Percentiles rank a stretch among this genome's conserved stretches.
Conservation (phyloP, 73 alveolate species). For the Paramecium caudatum region DNA sequence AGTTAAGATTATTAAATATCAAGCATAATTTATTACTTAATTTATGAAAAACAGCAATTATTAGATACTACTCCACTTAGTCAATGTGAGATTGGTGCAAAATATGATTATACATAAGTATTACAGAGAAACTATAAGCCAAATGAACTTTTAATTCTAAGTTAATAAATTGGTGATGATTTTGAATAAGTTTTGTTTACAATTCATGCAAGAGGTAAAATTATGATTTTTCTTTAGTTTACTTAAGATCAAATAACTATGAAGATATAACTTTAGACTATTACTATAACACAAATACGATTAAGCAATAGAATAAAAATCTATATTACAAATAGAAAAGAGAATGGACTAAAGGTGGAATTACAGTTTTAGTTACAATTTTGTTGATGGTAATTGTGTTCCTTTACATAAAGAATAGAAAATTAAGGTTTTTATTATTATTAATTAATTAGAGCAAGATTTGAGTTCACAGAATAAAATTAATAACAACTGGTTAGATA, state of each 20-base stretch:
- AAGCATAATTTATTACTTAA: neutral
- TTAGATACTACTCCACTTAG: no score
- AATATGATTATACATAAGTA: no score
- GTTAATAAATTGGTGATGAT: neutral
- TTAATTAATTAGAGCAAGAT: neutral
- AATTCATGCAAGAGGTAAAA: slow-evolving; percentile 20
- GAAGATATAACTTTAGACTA: neutral
- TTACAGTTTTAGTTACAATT: neutral
- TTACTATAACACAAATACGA: slow-evolving; percentile 2
- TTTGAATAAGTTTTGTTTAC: neutral
- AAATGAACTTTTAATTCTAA: no score
- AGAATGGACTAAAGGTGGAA: neutral
- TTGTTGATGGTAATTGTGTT: neutral
- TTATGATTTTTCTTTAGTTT: neutral
- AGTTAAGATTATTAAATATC: neutral
- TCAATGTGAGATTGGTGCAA: no score
- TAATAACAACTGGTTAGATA: neutral
- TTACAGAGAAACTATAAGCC: no score
- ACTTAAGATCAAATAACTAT: neutral
- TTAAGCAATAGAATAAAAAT: neutral
- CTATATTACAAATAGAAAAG: neutral
- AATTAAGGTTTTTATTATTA: neutral
- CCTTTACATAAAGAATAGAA: neutral
- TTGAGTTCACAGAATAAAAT: neutral
- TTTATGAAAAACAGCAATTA: no score